Evolutionary conservation across 345 rosid genomes (phyloP).

Genomic region (rapeseed (Brassica napus)): DNA sequence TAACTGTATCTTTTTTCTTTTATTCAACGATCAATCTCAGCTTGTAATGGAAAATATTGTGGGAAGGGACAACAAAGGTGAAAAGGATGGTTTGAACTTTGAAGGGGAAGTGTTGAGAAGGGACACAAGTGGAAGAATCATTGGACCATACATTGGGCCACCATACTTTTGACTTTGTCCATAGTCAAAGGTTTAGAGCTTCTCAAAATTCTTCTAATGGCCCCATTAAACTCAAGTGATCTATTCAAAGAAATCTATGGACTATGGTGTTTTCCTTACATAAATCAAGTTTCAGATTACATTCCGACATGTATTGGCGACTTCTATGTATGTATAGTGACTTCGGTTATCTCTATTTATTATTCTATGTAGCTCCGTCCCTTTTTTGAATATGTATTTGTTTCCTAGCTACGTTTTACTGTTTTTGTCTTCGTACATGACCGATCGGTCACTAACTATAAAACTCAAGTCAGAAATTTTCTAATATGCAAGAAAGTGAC

Average conservation of each 20-base stretch:
- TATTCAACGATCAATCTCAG: neutral
- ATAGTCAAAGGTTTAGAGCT: constrained; percentile 20
- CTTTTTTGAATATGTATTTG: neutral
- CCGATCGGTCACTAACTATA: neutral
- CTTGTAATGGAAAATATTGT: neutral
- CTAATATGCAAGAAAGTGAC: neutral
- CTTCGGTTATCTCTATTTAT: neutral
- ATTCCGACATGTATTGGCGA: neutral
- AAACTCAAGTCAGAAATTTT: neutral
- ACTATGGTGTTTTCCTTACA: neutral
- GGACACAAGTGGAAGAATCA: constrained; percentile 3
- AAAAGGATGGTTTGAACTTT: neutral
- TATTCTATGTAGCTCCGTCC: neutral
- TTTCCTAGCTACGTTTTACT: neutral
- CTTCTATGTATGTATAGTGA: neutral
- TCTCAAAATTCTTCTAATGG: neutral
- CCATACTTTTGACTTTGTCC: constrained; percentile 8
- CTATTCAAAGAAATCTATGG: neutral
- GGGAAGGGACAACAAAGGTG: neutral
- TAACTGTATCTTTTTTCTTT: neutral
- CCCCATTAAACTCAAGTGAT: constrained; percentile 14
- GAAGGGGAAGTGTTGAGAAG: neutral
- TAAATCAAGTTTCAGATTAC: neutral
- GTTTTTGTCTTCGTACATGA: constrained; percentile 6
- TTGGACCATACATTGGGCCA: constrained; percentile 17